phyloP scores from a whole-genome alignment of 2,329 filamentous ascomycete species.

The Epichloe gansuensis region DNA sequence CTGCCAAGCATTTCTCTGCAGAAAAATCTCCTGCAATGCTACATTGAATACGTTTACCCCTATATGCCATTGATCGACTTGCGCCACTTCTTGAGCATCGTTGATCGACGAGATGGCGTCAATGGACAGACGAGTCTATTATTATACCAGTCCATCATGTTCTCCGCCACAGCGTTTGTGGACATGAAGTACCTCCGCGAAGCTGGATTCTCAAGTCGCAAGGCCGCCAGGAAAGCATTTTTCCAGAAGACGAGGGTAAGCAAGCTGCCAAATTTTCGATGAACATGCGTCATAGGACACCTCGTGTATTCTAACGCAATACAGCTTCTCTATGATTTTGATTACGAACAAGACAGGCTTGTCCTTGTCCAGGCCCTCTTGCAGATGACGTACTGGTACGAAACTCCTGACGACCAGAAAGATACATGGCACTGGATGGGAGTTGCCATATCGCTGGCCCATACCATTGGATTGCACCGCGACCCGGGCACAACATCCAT shows the following conservation, averaged over 20 bases:
- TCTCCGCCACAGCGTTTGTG: constrained; percentile 78
- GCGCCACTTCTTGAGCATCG: constrained; percentile 43
- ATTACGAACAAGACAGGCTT: constrained; percentile 84
- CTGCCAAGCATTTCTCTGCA: constrained; percentile 60
- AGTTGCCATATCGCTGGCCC: constrained; percentile 80
- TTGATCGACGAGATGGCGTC: constrained; percentile 54
- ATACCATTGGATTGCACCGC: constrained; percentile 85
- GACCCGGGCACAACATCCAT: constrained; percentile 69
- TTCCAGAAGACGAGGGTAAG: constrained; percentile 77
- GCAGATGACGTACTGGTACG: constrained; percentile 95
- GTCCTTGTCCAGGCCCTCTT: constrained; percentile 78
- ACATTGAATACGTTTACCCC: constrained; percentile 81
- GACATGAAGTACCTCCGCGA: constrained; percentile 64
- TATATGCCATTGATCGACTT: constrained; percentile 83
- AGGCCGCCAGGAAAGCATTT: constrained; percentile 74
- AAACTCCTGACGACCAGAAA: constrained; percentile 92
- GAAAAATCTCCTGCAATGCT: constrained; percentile 68
- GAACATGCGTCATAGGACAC: no score
- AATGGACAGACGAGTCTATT: constrained; percentile 68
- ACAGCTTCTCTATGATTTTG: constrained; percentile 81
- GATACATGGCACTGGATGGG: constrained; percentile 99
- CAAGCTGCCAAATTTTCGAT: constrained; percentile 6
- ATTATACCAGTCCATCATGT: constrained; percentile 91
- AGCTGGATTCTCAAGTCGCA: constrained; percentile 65
- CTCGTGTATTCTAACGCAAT: constrained; percentile 8